Conservation (phyloP, 1,139 yeast species). For the Suhomyces bokatorum region DNA sequence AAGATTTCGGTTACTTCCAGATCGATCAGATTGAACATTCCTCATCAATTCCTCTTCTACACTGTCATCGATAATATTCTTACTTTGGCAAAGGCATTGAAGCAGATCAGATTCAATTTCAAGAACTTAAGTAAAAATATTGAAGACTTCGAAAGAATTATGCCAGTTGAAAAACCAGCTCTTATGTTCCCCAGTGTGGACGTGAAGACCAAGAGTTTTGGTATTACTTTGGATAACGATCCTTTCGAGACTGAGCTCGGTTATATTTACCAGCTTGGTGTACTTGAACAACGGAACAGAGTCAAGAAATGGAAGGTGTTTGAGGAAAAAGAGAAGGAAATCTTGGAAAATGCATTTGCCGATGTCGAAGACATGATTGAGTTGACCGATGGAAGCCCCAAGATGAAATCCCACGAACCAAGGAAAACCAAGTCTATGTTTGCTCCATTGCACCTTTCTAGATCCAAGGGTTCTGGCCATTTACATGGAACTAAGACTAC, state of each 20-base stretch:
- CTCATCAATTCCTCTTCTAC: slow-evolving; percentile 65
- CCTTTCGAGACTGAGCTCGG: slow-evolving; percentile 45
- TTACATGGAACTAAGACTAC: background rate
- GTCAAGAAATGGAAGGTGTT: slow-evolving; percentile 31
- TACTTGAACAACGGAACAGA: slow-evolving; percentile 38
- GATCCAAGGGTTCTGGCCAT: background rate
- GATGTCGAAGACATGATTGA: slow-evolving; percentile 17
- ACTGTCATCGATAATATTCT: slow-evolving; percentile 66
- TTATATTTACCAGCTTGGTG: slow-evolving; percentile 40
- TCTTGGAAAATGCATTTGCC: slow-evolving; percentile 16
- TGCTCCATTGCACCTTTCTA: slow-evolving; percentile 1
- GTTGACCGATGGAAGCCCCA: slow-evolving; percentile 10
- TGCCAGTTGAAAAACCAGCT: slow-evolving; percentile 35
- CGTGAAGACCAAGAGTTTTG: slow-evolving; percentile 34
- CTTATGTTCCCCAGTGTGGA: slow-evolving; percentile 33
- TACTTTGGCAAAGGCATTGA: slow-evolving; percentile 58
- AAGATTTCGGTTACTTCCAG: slow-evolving; percentile 22
- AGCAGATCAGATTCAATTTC: slow-evolving; percentile 57
- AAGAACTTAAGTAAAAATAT: slow-evolving; percentile 37
- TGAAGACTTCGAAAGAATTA: slow-evolving; percentile 37
- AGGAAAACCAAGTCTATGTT: background rate
- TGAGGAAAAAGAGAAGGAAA: slow-evolving; percentile 24
- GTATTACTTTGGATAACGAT: slow-evolving; percentile 42
- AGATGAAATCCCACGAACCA: background rate
- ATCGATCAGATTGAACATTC: slow-evolving; percentile 43